phyloP scores from a whole-genome alignment of 192 early-diverging fungal species.

The Mortierella hygrophila region DNA sequence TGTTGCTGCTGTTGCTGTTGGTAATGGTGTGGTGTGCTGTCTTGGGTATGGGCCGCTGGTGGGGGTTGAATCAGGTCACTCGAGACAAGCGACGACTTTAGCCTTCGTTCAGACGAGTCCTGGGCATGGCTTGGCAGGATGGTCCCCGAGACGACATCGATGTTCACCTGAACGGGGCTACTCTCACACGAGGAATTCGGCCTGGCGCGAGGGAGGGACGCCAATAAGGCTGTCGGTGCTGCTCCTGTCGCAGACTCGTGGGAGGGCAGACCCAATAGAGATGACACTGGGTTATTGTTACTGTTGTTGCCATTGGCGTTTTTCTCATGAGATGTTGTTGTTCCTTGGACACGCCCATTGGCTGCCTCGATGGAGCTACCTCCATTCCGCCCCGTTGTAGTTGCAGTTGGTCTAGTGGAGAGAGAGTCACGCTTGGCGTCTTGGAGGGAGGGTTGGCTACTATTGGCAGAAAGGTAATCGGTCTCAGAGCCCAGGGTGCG shows the following conservation, averaged over 20 bases:
- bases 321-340: neutral
- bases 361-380: slow-evolving; percentile 1
- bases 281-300: neutral
- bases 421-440: slow-evolving; percentile 2
- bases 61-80: slow-evolving; percentile 37
- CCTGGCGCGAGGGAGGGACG: slow-evolving; percentile 2
- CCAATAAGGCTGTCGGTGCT: slow-evolving; percentile 13
- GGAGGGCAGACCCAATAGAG: neutral
- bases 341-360: neutral
- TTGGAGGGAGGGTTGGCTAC: neutral
- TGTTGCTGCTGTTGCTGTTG: slow-evolving; percentile 15
- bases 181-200: slow-evolving; percentile 6
- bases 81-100: slow-evolving; percentile 31
- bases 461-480: slow-evolving; percentile 2
- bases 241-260: slow-evolving; percentile 13
- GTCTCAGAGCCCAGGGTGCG: slow-evolving; percentile 4
- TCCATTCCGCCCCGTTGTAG: neutral
- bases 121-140: slow-evolving; percentile 29
- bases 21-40: slow-evolving; percentile 25
- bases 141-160: slow-evolving; percentile 36
- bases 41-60: slow-evolving; percentile 33
- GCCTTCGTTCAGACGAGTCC: slow-evolving; percentile 36
- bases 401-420: neutral
- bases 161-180: slow-evolving; percentile 32
- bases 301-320: neutral